Base-by-base conservation (phyloP, 2,329 filamentous ascomycete genomes). In the Penicillium occitanis region DNA sequence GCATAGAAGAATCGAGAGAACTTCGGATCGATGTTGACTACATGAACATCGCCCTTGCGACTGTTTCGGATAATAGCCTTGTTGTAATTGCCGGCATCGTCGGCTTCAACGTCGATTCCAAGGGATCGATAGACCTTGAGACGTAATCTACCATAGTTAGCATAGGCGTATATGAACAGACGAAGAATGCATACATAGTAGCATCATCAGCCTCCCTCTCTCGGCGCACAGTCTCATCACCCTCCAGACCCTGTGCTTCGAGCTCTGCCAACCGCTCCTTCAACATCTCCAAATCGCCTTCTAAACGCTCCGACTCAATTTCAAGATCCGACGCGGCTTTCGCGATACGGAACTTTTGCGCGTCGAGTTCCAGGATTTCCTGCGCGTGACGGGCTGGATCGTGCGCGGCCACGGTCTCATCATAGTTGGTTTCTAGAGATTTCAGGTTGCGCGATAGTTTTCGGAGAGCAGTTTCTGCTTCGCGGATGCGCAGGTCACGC, bases 21-120 rank as follows among this genome's bases (percentile, higher is more conserved):
- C 81, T 95, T 96, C 72, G 91, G 89, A 73, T 98, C 93, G 77
- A 99, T 89, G 74, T 96, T 96, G 68, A 99, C 90, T 60, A 98
- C 91, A 76, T 97, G 92, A 61, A 98, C 92, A 76, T 98, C 93
- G 8, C 93, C 93, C 81, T 93, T 94, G 70, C 88, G 85, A 67
- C 89, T 89, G 75, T 96, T 97, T 68, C 92, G 84, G 70, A 98
- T 90, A 19, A 97, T 86, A 0, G 93, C 94, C 74, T 91, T 91
- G 71, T 86, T 89, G 82, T 94, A 97, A 76, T 92, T 91, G 40
- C 93, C 93, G 1, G 84, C 86, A n/a, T 82, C 83, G 67, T 92
- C 91, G 64, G 92, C 90, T 80, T 96, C 92, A 66, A 96, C 87
- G 71, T 97, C 93, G 70, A 98, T 94, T 2, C 93, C 94, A 60